Percentiles rank a stretch among this genome's conserved stretches.
Evolutionary conservation across 2,329 filamentous ascomycete species (phyloP).

Genomic region (Colletotrichum lini): DNA sequence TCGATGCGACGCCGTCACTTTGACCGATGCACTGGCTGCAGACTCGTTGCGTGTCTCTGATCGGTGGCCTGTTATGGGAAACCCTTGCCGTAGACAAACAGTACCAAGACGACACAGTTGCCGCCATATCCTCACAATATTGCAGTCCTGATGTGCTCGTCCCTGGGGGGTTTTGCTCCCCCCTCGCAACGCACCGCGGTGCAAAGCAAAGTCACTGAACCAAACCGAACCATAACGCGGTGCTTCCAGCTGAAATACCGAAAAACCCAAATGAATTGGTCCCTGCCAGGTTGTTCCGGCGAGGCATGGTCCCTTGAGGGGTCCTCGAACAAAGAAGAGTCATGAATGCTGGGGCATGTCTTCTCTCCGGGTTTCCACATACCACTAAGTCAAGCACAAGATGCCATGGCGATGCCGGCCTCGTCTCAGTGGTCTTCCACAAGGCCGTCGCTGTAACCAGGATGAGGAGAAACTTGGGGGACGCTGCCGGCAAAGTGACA

Average conservation of each 20-base stretch:
- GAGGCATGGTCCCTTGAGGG: constrained; percentile 18
- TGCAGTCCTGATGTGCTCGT: not conserved
- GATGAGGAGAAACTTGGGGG: constrained; percentile 21
- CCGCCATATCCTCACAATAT: not conserved
- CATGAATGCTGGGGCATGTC: constrained; percentile 1
- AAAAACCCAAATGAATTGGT: constrained; percentile 25
- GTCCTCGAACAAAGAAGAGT: not conserved
- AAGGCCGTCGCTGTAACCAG: constrained; percentile 14
- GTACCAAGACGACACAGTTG: not conserved
- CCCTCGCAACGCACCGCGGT: not conserved
- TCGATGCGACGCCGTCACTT: constrained; percentile 13
- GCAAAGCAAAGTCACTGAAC: not conserved
- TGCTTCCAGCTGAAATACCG: constrained; percentile 3
- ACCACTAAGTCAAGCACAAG: not conserved
- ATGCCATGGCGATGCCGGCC: constrained; percentile 21
- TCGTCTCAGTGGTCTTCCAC: not conserved
- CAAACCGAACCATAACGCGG: not conserved
- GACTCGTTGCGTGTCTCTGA: constrained; percentile 24
- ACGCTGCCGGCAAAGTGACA: constrained; percentile 1
- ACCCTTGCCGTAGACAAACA: constrained; percentile 3
- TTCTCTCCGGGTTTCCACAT: not conserved
- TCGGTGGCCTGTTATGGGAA: constrained; percentile 15
- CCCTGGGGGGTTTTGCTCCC: too few species aligned
- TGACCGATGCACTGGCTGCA: constrained; percentile 17
- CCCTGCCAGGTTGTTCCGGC: constrained; percentile 22